Evolutionary conservation across 2,329 filamentous ascomycete genomes (phyloP).

Genomic region (Penicillium concentricum): DNA sequence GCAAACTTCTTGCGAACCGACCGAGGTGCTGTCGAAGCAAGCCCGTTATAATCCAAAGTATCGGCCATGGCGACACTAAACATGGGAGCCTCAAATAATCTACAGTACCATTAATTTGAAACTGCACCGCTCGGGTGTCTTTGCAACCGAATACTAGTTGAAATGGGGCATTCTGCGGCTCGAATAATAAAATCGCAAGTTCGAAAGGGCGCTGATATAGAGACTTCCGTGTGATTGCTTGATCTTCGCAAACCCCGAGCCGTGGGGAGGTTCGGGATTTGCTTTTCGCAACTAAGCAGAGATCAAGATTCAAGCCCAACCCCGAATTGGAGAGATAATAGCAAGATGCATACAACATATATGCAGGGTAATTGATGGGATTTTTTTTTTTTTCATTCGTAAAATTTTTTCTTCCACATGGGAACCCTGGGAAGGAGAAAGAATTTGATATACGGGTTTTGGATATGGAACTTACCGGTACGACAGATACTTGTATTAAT

Average conservation of each 20-base stretch:
- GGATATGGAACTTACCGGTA: background rate
- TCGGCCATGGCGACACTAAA: constrained; percentile 20
- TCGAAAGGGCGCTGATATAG: constrained; percentile 32
- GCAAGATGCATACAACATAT: background rate
- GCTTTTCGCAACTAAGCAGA: constrained; percentile 14
- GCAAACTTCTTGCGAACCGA: constrained; percentile 45
- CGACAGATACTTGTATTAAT: background rate
- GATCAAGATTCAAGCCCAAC: background rate
- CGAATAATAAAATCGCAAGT: background rate
- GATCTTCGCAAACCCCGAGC: constrained; percentile 37
- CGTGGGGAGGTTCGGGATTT: constrained; percentile 34
- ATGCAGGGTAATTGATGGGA: background rate
- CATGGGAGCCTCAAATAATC: background rate
- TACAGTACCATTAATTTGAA: constrained; percentile 2
- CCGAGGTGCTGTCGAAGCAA: constrained; percentile 25
- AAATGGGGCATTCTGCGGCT: constrained; percentile 1
- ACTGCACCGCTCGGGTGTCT: background rate
- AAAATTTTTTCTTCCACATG: background rate
- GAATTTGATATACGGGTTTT: background rate
- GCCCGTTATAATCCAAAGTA: constrained; percentile 23
- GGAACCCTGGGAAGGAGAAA: background rate
- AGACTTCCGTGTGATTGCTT: constrained; percentile 31
- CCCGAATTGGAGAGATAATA: constrained; percentile 14
- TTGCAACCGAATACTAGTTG: background rate
- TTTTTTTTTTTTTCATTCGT: background rate